Conservation (phyloP, 495 filamentous ascomycete genomes). For the Clohesyomyces aquaticus region DNA sequence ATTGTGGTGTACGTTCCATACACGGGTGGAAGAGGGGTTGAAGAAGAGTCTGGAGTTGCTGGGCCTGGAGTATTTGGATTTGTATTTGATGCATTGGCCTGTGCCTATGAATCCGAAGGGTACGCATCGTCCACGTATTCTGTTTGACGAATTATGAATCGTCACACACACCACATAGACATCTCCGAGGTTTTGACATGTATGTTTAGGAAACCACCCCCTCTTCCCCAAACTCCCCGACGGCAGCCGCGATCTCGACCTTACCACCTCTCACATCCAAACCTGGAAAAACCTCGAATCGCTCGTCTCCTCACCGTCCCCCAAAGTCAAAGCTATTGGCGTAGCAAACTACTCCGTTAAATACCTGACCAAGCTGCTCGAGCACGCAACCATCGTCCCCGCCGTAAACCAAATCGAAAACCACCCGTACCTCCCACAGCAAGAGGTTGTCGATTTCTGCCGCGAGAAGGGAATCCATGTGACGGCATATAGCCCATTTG, state of each 20-base stretch:
- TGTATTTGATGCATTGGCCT: slow-evolving; percentile 84
- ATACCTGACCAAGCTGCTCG: slow-evolving; percentile 74
- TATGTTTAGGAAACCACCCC: slow-evolving; percentile 73
- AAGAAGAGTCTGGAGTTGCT: slow-evolving; percentile 72
- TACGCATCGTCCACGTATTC: slow-evolving; percentile 35
- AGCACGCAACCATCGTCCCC: slow-evolving; percentile 66
- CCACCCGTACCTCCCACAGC: slow-evolving; percentile 80
- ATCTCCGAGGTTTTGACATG: too few species aligned
- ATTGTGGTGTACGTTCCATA: slow-evolving; percentile 79
- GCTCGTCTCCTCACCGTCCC: slow-evolving; percentile 59
- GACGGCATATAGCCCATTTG: slow-evolving; percentile 76
- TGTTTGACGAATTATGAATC: too few species aligned
- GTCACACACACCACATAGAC: too few species aligned
- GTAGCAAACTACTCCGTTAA: slow-evolving; percentile 74
- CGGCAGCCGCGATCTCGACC: slow-evolving; percentile 69
- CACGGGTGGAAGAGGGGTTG: slow-evolving; percentile 66
- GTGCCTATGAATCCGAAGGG: slow-evolving; percentile 78
- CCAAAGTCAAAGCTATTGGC: slow-evolving; percentile 77
- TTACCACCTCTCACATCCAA: slow-evolving; percentile 65
- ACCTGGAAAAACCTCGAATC: slow-evolving; percentile 85
- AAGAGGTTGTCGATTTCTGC: slow-evolving; percentile 81
- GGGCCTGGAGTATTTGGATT: slow-evolving; percentile 78
- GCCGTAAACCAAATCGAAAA: slow-evolving; percentile 95
- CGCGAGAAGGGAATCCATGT: slow-evolving; percentile 72
- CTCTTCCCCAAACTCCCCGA: slow-evolving; percentile 73